Percentiles rank a stretch among this genome's conserved stretches.
These are phyloP conservation scores for Fusarium begoniae DNA, from an alignment of 2,329 filamentous ascomycete genomes.

Conservation along the genomic window DNA sequence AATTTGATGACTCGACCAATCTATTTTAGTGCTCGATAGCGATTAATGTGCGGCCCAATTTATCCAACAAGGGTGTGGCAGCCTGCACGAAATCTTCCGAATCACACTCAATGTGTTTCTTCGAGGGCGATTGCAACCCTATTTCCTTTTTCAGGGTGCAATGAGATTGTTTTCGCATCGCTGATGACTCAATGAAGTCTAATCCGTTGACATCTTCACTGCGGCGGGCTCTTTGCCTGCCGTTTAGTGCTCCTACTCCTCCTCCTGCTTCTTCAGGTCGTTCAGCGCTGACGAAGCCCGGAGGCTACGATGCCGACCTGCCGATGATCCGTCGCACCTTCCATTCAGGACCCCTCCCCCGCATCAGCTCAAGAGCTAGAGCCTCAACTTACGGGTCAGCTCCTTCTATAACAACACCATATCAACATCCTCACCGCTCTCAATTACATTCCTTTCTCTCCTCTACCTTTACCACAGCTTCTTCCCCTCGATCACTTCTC, in stretches of 20 bases:
- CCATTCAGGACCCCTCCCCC: conserved; percentile 41
- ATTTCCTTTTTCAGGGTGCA: not conserved
- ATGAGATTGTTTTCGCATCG: not conserved
- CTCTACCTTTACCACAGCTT: conserved; percentile 4
- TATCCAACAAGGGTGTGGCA: not conserved
- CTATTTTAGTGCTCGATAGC: not conserved
- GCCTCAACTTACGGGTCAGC: conserved; percentile 28
- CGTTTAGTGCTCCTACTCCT: not conserved
- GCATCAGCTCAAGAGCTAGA: conserved; percentile 32
- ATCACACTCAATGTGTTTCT: not conserved
- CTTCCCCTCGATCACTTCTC: not conserved
- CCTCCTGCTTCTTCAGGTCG: not conserved
- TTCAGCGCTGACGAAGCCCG: conserved; percentile 1
- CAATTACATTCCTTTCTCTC: conserved; percentile 4
- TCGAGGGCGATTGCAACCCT: conserved; percentile 6
- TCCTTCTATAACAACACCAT: conserved; percentile 3
- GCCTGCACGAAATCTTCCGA: conserved; percentile 2
- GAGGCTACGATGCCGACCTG: conserved; percentile 23
- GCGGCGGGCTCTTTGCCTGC: conserved; percentile 9
- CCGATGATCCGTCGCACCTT: conserved; percentile 37
- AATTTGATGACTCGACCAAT: not conserved
- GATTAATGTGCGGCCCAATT: conserved; percentile 2
- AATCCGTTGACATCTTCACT: not conserved
- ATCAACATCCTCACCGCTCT: not conserved
- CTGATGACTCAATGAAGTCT: conserved; percentile 14